Base-by-base conservation (phyloP, 2,329 filamentous ascomycete species). In the Fusarium nygamai region DNA sequence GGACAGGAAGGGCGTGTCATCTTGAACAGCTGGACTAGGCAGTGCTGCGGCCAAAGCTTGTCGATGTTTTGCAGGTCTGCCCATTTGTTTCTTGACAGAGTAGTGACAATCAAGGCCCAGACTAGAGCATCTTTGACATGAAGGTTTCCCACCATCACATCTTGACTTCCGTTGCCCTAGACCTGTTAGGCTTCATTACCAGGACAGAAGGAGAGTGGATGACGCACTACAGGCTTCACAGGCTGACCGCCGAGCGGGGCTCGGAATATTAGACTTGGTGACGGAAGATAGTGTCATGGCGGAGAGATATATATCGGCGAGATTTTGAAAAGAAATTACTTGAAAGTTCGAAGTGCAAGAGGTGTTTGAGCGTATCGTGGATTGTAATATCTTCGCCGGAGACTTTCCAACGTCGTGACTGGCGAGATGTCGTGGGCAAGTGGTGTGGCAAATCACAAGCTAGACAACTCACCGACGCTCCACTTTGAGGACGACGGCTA, bases 201-300 rank as follows among this genome's bases (percentile, higher is more conserved):
- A 5, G n/a, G 6, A 38, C 17, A 20, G 24, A 8, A 6, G 14
- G 1, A 16, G 48, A 56, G 27, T 14, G 3, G 5, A 5, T 6
- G 33, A 43, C 64, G 13, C 22, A 66, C 64, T 34, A 22, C 64
- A 66, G n/a, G 34, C 5, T 7, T 65, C 61, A 19, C 61, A 66
- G 22, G 64, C 61, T 9, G 61, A 56, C 5, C 64, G 64, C 9
- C 41, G 27, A n/a, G 39, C 22, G 6, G 47, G 44, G 11, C 36
- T 24, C 3, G 2, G 22, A 8, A 19, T 2, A 14, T 6, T 22
- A 3, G 19, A 20, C 29, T 48, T 58, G 1, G 19, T 19, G 2
- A 12, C 8, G 8, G 22, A 31, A 17, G 3, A 4, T 3, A n/a
- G 5, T 14, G 34, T 10, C 51, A 56, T 56, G 8, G 34, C 51